phyloP scores from a whole-genome alignment of 2,329 filamentous ascomycete genomes.

The Hypoxylon sp. region DNA sequence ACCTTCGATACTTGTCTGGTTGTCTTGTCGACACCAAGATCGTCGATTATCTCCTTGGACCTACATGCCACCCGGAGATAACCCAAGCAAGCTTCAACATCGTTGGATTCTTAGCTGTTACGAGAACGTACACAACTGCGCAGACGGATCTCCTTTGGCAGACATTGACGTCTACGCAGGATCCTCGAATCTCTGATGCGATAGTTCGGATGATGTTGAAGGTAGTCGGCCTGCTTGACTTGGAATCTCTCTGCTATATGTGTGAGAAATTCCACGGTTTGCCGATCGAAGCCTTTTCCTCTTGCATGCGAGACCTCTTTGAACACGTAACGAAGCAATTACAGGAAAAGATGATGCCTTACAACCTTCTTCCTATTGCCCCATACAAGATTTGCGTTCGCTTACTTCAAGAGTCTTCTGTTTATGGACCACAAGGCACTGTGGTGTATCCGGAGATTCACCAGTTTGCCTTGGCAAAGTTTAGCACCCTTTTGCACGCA shows the following conservation, averaged over 20 bases:
- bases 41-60: slow-evolving; percentile 88
- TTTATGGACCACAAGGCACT: slow-evolving; percentile 66
- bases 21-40: slow-evolving; percentile 79
- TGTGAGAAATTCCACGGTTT: slow-evolving; percentile 78
- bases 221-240: slow-evolving; percentile 65
- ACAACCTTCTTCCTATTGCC: slow-evolving; percentile 45
- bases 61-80: slow-evolving; percentile 92
- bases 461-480: slow-evolving; percentile 71
- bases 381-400: slow-evolving; percentile 72
- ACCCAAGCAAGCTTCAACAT: slow-evolving; percentile 87
- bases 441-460: slow-evolving; percentile 75
- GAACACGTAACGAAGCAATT: slow-evolving; percentile 68
- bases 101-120: slow-evolving; percentile 87
- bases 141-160: slow-evolving; percentile 89
- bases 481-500: slow-evolving; percentile 71
- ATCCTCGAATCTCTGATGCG: slow-evolving; percentile 86
- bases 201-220: slow-evolving; percentile 75
- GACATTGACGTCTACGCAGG: slow-evolving; percentile 83
- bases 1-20: slow-evolving; percentile 77
- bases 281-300: slow-evolving; percentile 74
- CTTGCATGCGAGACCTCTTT: slow-evolving; percentile 73
- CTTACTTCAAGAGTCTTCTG: slow-evolving; percentile 79
- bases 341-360: slow-evolving; percentile 58
- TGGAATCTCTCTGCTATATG: slow-evolving; percentile 71
- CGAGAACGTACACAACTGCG: slow-evolving; percentile 76